These are phyloP conservation scores for Flaveria bidentis DNA, from an alignment of 129 eudicot genomes.

Conservation along the genomic window DNA sequence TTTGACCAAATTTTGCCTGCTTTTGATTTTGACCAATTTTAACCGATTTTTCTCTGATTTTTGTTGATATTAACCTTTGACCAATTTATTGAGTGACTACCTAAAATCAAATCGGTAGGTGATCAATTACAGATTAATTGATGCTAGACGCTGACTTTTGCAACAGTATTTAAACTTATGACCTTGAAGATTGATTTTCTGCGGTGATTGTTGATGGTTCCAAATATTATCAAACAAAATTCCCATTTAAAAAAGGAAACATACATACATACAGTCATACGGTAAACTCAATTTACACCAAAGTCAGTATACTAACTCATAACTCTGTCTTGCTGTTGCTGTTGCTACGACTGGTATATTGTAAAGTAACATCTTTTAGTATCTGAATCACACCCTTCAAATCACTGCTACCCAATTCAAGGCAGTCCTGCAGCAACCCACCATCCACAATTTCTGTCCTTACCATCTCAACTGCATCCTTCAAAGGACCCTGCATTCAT, in stretches of 20 bases:
- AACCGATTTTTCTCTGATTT: too few relatives aligned
- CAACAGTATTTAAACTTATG: too few relatives aligned
- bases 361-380: conserved; percentile 54
- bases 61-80: too few relatives aligned
- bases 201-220: neutral
- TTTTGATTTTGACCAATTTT: too few relatives aligned
- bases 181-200: neutral
- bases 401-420: conserved; percentile 71
- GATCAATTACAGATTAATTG: too few relatives aligned
- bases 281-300: neutral
- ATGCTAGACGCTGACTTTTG: too few relatives aligned
- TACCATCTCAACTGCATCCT: conserved; percentile 57
- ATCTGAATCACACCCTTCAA: conserved; percentile 65
- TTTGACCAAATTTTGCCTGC: too few relatives aligned
- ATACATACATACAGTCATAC: neutral
- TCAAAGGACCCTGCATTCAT: conserved; percentile 71
- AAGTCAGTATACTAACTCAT: conserved; percentile 30
- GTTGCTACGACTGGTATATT: conserved; percentile 41
- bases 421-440: conserved; percentile 72
- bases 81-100: too few relatives aligned
- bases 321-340: conserved; percentile 39
- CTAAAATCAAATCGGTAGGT: too few relatives aligned
- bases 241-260: neutral
- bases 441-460: conserved; percentile 70
- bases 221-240: neutral